These are phyloP conservation scores for Scedosporium boydii DNA, from an alignment of 2,329 filamentous ascomycete species.

Conservation along the genomic window DNA sequence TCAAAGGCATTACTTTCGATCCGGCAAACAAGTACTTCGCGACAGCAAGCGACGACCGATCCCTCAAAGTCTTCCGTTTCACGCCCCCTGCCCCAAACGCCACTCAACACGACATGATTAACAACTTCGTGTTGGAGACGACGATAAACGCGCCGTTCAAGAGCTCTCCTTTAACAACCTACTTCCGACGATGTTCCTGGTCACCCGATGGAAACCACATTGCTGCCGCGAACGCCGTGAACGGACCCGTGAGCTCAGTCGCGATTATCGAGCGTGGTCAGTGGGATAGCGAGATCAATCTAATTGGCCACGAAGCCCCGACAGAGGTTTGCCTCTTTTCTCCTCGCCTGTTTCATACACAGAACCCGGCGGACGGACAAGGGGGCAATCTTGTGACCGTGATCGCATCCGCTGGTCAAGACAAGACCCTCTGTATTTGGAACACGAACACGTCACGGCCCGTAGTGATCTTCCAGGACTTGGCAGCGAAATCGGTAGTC, in stretches of 20 bases:
- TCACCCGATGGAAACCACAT: conserved; percentile 96
- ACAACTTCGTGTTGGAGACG: conserved; percentile 92
- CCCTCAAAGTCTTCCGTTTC: conserved; percentile 94
- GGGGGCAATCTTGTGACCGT: conserved; percentile 64
- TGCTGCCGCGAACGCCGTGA: conserved; percentile 91
- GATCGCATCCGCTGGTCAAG: conserved; percentile 91
- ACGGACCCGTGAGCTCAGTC: conserved; percentile 93
- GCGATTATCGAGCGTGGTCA: conserved; percentile 86
- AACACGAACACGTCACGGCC: conserved; percentile 92
- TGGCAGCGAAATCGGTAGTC: conserved; percentile 84
- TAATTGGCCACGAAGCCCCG: conserved; percentile 94
- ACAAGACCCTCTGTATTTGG: conserved; percentile 95
- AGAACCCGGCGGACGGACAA: conserved; percentile 46
- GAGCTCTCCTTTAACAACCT: conserved; percentile 89
- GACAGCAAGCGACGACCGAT: conserved; percentile 91
- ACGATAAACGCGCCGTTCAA: conserved; percentile 82
- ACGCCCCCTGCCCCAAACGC: conserved; percentile 85
- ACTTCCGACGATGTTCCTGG: conserved; percentile 95
- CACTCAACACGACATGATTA: conserved; percentile 87
- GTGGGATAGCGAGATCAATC: conserved; percentile 95
- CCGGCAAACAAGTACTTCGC: conserved; percentile 99
- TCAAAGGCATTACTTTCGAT: conserved; percentile 98
- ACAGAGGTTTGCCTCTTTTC: conserved; percentile 98
- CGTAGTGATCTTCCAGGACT: conserved; percentile 79
- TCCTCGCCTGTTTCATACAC: conserved; percentile 73